Conservation (phyloP, 2,329 filamentous ascomycete genomes). For the Aspergillus sp. region DNA sequence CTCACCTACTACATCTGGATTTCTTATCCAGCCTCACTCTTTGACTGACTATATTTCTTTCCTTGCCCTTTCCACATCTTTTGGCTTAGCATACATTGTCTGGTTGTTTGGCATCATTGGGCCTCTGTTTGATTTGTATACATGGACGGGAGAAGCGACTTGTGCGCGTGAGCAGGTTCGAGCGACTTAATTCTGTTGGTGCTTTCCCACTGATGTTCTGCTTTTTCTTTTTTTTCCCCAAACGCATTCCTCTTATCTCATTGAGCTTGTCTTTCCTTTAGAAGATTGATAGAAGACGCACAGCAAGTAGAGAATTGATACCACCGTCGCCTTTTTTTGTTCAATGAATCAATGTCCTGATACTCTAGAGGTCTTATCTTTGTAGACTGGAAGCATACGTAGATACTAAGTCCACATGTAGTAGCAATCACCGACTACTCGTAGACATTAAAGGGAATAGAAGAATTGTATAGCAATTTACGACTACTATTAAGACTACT, state of each 20-base stretch:
- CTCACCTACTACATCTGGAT: not conserved
- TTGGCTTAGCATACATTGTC: not conserved
- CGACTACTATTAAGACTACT: too few relatives aligned
- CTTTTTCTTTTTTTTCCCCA: too few relatives aligned
- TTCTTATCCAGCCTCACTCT: not conserved
- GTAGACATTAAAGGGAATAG: too few relatives aligned
- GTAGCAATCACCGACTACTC: too few relatives aligned
- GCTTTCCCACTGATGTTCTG: not conserved
- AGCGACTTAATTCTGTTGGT: constrained; percentile 9
- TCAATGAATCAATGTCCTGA: not conserved
- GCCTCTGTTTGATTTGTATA: constrained; percentile 3
- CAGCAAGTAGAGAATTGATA: constrained; percentile 27
- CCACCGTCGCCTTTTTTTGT: constrained; percentile 14
- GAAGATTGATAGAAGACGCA: constrained; percentile 27
- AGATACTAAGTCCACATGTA: too few relatives aligned
- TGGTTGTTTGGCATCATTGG: not conserved
- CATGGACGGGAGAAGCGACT: constrained; percentile 6
- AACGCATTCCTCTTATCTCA: not conserved
- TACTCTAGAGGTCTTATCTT: not conserved
- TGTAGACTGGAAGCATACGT: too few relatives aligned
- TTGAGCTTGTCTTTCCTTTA: constrained; percentile 16
- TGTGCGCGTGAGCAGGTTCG: constrained; percentile 6
- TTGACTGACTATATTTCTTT: constrained; percentile 1
- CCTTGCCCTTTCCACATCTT: not conserved
- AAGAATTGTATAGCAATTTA: too few relatives aligned